These are phyloP conservation scores for Kwoniella sp. DNA, from an alignment of 768 basidiomycete genomes.

Conservation along the genomic window DNA sequence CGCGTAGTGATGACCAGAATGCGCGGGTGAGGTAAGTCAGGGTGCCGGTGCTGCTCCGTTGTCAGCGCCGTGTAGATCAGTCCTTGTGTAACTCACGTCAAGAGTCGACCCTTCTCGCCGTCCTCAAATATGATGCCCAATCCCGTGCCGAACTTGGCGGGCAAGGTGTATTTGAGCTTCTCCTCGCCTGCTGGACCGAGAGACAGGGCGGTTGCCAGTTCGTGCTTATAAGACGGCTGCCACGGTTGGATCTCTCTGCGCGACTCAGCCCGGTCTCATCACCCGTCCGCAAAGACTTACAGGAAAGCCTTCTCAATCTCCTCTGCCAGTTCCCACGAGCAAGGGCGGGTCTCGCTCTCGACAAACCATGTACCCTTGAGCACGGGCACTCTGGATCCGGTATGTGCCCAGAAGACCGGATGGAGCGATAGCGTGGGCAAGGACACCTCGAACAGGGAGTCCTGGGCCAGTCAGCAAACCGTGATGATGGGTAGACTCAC, in stretches of 20 bases:
- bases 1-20: constrained; percentile 46
- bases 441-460: constrained; percentile 48
- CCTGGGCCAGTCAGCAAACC: constrained; percentile 21
- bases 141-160: constrained; percentile 35
- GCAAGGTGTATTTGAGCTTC: constrained; percentile 50
- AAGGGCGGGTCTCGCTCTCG: constrained; percentile 51
- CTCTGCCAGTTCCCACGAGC: constrained; percentile 50
- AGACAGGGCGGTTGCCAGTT: constrained; percentile 51
- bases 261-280: no score
- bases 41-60: constrained; percentile 38
- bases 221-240: constrained; percentile 51
- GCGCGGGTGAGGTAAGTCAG: constrained; percentile 44
- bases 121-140: constrained; percentile 52
- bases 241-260: constrained; percentile 50
- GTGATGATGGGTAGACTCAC: constrained; percentile 18
- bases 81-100: constrained; percentile 40
- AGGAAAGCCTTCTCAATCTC: constrained; percentile 52
- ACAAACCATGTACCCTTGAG: constrained; percentile 53
- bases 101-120: constrained; percentile 47
- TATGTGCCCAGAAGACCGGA: constrained; percentile 53
- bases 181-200: constrained; percentile 51
- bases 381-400: constrained; percentile 50
- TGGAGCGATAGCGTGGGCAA: constrained; percentile 45
- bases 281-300: constrained; percentile 19
- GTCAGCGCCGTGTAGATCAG: neutral